phyloP scores from a whole-genome alignment of 176 grass and related monocot genomes.

The Poa annua region DNA sequence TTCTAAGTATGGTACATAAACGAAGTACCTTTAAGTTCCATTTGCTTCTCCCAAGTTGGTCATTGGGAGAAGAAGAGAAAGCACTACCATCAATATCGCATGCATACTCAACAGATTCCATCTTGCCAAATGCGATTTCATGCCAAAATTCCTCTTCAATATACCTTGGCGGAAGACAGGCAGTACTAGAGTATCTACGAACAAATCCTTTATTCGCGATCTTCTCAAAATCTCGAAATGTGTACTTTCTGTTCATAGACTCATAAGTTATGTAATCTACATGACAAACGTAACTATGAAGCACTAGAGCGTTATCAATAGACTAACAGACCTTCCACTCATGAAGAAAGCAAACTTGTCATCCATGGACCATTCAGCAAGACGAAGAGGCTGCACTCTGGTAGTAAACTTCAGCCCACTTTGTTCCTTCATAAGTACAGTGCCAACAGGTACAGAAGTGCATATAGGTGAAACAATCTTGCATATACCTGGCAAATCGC shows the following conservation, averaged over 20 bases:
- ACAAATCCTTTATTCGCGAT: slow-evolving; percentile 95
- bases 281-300: slow-evolving; percentile 10
- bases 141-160: slow-evolving; percentile 99
- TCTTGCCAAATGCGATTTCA: slow-evolving; percentile 96
- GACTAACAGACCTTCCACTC: slow-evolving; percentile 80
- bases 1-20: slow-evolving; percentile 30
- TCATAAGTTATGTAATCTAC: slow-evolving; percentile 32
- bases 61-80: slow-evolving; percentile 81
- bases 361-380: slow-evolving; percentile 85
- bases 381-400: slow-evolving; percentile 88
- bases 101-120: slow-evolving; percentile 94
- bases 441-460: slow-evolving; percentile 77
- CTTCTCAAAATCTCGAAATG: slow-evolving; percentile 96
- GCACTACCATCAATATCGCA: slow-evolving; percentile 94
- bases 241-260: slow-evolving; percentile 80
- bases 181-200: slow-evolving; percentile 85
- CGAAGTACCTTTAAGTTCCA: slow-evolving; percentile 90
- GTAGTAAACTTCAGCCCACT: slow-evolving; percentile 86
- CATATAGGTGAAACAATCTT: slow-evolving; percentile 91
- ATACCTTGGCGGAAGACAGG: slow-evolving; percentile 78
- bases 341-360: slow-evolving; percentile 96
- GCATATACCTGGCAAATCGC: slow-evolving; percentile 71
- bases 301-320: slow-evolving; percentile 12
- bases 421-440: slow-evolving; percentile 88
- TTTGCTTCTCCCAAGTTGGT: slow-evolving; percentile 85